Evolutionary conservation across 164 flowering plant species (phyloP).

Genomic region (Sedum album): DNA sequence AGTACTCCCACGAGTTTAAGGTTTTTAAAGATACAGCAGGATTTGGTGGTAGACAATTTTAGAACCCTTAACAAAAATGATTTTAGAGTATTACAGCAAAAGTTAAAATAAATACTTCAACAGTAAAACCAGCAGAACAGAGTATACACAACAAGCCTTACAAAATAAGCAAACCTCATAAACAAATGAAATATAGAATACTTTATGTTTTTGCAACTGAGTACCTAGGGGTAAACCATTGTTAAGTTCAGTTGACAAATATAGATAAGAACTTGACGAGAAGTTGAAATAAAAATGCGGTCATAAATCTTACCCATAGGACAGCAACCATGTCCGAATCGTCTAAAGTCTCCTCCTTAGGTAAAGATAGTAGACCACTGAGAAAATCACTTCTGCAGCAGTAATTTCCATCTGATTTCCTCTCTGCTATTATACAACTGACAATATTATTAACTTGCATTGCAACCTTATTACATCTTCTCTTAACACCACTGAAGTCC

Average conservation of each 20-base stretch:
- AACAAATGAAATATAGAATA: background rate
- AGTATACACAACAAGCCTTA: background rate
- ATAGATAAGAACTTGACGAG: slow-evolving; percentile 9
- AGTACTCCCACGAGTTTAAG: slow-evolving; percentile 2
- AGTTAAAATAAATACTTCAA: background rate
- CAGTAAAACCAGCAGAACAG: background rate
- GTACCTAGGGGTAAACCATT: background rate
- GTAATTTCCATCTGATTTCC: slow-evolving; percentile 26
- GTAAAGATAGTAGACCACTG: slow-evolving; percentile 48
- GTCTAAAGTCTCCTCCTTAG: slow-evolving; percentile 43
- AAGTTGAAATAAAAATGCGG: background rate
- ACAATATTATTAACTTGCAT: slow-evolving; percentile 30
- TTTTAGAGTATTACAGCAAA: too few relatives aligned
- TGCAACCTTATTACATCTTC: slow-evolving; percentile 52
- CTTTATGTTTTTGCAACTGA: background rate
- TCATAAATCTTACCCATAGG: slow-evolving; percentile 52
- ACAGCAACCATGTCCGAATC: slow-evolving; percentile 69
- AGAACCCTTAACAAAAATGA: background rate
- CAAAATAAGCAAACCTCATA: background rate
- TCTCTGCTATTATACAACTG: slow-evolving; percentile 38
- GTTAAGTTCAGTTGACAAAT: background rate
- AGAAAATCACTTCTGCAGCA: slow-evolving; percentile 44
- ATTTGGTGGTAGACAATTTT: background rate
- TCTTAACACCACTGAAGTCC: slow-evolving; percentile 66
- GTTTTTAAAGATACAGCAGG: background rate